These are phyloP conservation scores for Pinus tabuliformis DNA, from an alignment of 75 land plant genomes.

Conservation along the genomic window DNA sequence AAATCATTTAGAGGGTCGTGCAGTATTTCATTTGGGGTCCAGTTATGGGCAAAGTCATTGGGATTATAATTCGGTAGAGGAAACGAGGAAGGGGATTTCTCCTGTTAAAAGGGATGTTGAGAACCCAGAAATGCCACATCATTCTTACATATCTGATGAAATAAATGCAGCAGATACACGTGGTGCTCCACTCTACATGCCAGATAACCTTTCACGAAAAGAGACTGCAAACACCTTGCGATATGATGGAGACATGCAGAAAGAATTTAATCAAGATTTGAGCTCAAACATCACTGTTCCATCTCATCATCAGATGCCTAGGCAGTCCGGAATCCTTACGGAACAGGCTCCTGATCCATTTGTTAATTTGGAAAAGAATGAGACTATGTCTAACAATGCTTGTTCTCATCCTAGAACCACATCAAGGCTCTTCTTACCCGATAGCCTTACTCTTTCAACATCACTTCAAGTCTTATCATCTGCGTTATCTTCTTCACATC, in stretches of 20 bases:
- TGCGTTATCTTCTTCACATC: conserved; percentile 1
- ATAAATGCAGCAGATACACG: neutral
- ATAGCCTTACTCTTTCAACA: neutral
- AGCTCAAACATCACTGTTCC: neutral
- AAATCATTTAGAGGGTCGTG: neutral
- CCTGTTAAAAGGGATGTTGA: neutral
- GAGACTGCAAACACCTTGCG: neutral
- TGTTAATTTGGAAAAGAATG: neutral
- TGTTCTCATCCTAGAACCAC: neutral
- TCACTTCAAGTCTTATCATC: neutral
- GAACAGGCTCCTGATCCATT: neutral
- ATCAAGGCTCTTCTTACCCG: neutral
- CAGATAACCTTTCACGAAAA: neutral
- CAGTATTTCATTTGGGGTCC: conserved; percentile 5
- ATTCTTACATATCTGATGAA: neutral
- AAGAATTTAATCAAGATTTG: neutral
- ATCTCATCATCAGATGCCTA: conserved; percentile 3
- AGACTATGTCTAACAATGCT: neutral
- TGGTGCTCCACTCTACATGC: neutral
- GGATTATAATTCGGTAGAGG: conserved; percentile 3
- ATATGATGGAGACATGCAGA: neutral
- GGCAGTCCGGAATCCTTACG: neutral
- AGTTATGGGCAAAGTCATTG: neutral
- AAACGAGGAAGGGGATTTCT: neutral
- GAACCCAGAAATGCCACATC: neutral